Percentiles rank a stretch among this genome's conserved stretches.
These are phyloP conservation scores for Malus hybrid DNA, from an alignment of 331 rosid genomes.

Conservation along the genomic window DNA sequence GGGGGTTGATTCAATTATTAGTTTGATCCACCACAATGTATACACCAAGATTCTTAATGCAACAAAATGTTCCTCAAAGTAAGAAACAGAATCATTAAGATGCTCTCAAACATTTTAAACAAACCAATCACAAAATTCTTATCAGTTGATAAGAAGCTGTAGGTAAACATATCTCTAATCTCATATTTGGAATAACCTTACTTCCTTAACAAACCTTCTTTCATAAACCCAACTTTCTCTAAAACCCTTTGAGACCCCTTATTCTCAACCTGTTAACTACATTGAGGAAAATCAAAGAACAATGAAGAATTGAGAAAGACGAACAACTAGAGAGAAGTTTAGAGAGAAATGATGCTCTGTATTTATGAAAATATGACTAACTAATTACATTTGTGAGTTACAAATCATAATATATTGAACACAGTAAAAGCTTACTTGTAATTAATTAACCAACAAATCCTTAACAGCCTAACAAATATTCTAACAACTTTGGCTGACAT, in stretches of 20 bases:
- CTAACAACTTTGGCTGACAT: too few relatives aligned
- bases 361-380: too few relatives aligned
- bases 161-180: conserved; percentile 22
- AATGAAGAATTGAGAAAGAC: too few relatives aligned
- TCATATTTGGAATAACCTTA: conserved; percentile 41
- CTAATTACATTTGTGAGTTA: too few relatives aligned
- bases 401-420: too few relatives aligned
- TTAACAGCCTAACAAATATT: too few relatives aligned
- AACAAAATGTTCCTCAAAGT: background rate
- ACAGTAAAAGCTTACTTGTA: too few relatives aligned
- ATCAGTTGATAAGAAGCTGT: conserved; percentile 13
- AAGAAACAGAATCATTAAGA: background rate
- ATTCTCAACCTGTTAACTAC: conserved; percentile 25
- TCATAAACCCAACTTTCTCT: conserved; percentile 33
- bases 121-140: background rate
- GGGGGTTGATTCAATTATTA: too few relatives aligned
- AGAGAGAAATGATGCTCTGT: too few relatives aligned
- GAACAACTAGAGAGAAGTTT: too few relatives aligned
- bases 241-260: conserved; percentile 43
- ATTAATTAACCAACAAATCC: too few relatives aligned
- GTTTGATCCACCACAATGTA: background rate
- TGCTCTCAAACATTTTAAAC: background rate
- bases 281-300: too few relatives aligned
- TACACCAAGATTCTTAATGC: background rate
- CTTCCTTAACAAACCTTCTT: conserved; percentile 35